Percentiles rank a stretch among this genome's conserved stretches.
Evolutionary conservation across 768 basidiomycete species (phyloP).

Genomic region (Imleria badia): DNA sequence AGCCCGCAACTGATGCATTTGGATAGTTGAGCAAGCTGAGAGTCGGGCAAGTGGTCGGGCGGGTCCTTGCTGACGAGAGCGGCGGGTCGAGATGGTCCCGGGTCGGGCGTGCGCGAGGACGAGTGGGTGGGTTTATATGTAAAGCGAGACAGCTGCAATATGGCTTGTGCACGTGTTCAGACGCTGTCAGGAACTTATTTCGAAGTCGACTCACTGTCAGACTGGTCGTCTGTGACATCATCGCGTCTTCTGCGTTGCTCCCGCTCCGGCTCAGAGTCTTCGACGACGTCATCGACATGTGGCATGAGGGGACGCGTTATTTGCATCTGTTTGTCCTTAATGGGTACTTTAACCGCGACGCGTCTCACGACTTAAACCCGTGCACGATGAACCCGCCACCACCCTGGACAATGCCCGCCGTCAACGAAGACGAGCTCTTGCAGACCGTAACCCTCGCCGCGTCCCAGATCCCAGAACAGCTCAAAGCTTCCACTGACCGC

Average conservation of each 20-base stretch:
- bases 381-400: conserved; percentile 23
- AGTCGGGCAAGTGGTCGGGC: conserved; percentile 41
- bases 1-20: conserved; percentile 66
- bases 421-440: conserved; percentile 64
- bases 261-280: neutral
- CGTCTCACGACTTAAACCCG: neutral
- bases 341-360: neutral
- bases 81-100: neutral
- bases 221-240: neutral
- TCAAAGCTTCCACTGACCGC: conserved; percentile 51
- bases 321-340: conserved; percentile 33
- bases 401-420: conserved; percentile 31
- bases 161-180: neutral
- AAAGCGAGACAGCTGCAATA: conserved; percentile 35
- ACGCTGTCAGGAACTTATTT: neutral
- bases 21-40: conserved; percentile 46
- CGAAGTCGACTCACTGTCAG: conserved; percentile 1
- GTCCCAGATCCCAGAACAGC: conserved; percentile 61
- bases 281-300: neutral
- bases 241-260: neutral
- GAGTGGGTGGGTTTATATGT: conserved; percentile 29
- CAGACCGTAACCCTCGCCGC: conserved; percentile 65
- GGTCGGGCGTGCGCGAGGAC: neutral
- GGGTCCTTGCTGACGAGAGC: conserved; percentile 5
- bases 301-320: conserved; percentile 44